A percentile compares a stretch with the other conserved stretches of the same genome.
phyloP scores from a whole-genome alignment of 2,329 filamentous ascomycete species.

The Pseudogymnoascus sp. region DNA sequence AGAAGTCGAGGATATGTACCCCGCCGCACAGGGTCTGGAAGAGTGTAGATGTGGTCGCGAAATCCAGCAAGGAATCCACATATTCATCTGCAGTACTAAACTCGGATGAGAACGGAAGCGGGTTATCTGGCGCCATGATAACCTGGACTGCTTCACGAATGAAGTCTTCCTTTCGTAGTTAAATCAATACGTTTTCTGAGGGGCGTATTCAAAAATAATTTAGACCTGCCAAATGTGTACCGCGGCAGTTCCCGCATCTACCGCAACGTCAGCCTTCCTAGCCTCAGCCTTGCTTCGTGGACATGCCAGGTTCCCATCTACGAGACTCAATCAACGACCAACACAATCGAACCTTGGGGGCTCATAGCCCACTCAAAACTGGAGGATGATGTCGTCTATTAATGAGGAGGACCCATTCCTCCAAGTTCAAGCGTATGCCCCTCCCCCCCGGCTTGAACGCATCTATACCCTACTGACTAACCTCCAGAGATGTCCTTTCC shows the following conservation, averaged over 20 bases:
- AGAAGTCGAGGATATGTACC: slow-evolving; percentile 95
- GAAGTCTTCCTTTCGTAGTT: neutral
- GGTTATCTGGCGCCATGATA: slow-evolving; percentile 33
- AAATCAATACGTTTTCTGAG: neutral
- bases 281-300: slow-evolving; percentile 5
- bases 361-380: neutral
- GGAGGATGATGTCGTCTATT: slow-evolving; percentile 56
- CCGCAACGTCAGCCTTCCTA: slow-evolving; percentile 4
- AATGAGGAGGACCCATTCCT: slow-evolving; percentile 63
- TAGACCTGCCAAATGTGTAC: neutral
- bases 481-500: slow-evolving; percentile 70
- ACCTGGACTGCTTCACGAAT: neutral
- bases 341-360: slow-evolving; percentile 6
- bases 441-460: slow-evolving; percentile 1
- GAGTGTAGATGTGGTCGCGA: slow-evolving; percentile 63
- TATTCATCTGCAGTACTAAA: slow-evolving; percentile 70
- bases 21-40: slow-evolving; percentile 90
- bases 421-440: slow-evolving; percentile 57
- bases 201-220: slow-evolving; percentile 3
- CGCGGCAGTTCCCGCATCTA: neutral
- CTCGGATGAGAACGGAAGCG: slow-evolving; percentile 60
- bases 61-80: slow-evolving; percentile 66
- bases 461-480: slow-evolving; percentile 10
- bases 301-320: neutral
- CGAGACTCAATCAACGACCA: slow-evolving; percentile 5